Conservation (phyloP, 2,329 filamentous ascomycete genomes). For the Hypoxylon sp. region DNA sequence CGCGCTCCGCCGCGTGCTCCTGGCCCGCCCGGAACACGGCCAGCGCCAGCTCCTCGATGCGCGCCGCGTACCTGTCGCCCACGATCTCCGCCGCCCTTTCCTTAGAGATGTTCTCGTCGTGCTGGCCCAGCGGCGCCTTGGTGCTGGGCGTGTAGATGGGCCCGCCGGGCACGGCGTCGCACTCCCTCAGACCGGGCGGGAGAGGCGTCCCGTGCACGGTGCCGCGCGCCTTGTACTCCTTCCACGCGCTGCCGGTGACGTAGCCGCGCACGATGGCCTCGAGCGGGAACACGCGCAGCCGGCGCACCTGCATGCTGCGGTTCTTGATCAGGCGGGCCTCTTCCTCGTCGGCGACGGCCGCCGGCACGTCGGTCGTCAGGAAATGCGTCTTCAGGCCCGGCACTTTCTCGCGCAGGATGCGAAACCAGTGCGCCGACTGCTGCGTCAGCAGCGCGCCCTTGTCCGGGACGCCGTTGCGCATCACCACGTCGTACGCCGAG, state of each 20-base stretch:
- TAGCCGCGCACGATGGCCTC: constrained; percentile 92
- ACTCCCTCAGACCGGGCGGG: constrained; percentile 75
- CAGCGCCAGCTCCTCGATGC: constrained; percentile 74
- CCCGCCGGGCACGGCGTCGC: constrained; percentile 71
- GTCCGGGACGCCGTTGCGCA: constrained; percentile 69
- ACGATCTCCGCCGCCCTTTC: neutral
- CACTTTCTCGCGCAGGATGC: constrained; percentile 58
- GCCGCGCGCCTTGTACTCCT: constrained; percentile 76
- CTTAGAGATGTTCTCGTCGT: constrained; percentile 84
- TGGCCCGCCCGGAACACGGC: constrained; percentile 72
- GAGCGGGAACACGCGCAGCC: constrained; percentile 79
- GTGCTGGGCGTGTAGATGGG: constrained; percentile 83
- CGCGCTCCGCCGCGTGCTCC: constrained; percentile 71
- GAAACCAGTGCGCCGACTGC: constrained; percentile 66
- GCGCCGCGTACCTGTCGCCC: constrained; percentile 64
- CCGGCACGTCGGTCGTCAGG: constrained; percentile 49
- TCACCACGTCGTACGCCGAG: constrained; percentile 81
- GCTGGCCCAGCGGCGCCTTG: constrained; percentile 81
- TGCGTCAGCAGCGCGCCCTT: constrained; percentile 66
- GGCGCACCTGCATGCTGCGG: constrained; percentile 82
- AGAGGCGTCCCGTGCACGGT: constrained; percentile 84
- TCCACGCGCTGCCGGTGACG: constrained; percentile 87
- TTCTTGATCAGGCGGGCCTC: constrained; percentile 67
- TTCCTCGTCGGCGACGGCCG: constrained; percentile 48
- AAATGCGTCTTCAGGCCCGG: constrained; percentile 66